phyloP scores from a whole-genome alignment of 2,329 filamentous ascomycete species.

The Pseudocercospora cruenta region DNA sequence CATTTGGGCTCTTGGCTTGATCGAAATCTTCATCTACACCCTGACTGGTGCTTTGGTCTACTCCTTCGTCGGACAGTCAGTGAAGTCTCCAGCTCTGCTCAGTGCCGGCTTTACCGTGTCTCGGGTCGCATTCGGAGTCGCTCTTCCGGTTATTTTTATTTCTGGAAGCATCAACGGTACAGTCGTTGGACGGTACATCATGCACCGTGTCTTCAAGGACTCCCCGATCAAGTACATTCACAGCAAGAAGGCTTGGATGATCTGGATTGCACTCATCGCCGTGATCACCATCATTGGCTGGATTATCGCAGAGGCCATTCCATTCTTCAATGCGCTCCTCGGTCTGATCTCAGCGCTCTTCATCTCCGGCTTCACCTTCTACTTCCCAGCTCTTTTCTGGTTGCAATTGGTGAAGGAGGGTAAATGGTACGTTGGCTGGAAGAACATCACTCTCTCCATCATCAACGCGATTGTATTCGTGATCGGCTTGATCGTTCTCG shows the following conservation, averaged over 20 bases:
- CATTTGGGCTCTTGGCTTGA: constrained; percentile 62
- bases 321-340: constrained; percentile 71
- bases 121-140: constrained; percentile 71
- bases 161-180: constrained; percentile 72
- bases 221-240: constrained; percentile 53
- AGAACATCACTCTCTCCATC: constrained; percentile 50
- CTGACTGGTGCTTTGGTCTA: constrained; percentile 70
- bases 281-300: constrained; percentile 65
- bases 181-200: constrained; percentile 58
- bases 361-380: constrained; percentile 64
- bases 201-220: constrained; percentile 64
- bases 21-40: constrained; percentile 67
- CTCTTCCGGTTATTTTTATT: constrained; percentile 73
- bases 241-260: constrained; percentile 50
- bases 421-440: constrained; percentile 51
- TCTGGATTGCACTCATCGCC: constrained; percentile 64
- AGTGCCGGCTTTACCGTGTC: constrained; percentile 61
- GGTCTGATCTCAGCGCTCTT: constrained; percentile 67
- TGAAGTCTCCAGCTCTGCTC: constrained; percentile 68
- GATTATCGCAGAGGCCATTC: constrained; percentile 73
- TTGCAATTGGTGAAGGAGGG: constrained; percentile 52
- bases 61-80: constrained; percentile 63
- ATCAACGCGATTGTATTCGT: constrained; percentile 51
- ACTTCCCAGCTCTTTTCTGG: constrained; percentile 45
- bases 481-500: constrained; percentile 39